Evolutionary conservation across 2,329 filamentous ascomycete genomes (phyloP).

Genomic region (Fusarium neocosmosporiellum): DNA sequence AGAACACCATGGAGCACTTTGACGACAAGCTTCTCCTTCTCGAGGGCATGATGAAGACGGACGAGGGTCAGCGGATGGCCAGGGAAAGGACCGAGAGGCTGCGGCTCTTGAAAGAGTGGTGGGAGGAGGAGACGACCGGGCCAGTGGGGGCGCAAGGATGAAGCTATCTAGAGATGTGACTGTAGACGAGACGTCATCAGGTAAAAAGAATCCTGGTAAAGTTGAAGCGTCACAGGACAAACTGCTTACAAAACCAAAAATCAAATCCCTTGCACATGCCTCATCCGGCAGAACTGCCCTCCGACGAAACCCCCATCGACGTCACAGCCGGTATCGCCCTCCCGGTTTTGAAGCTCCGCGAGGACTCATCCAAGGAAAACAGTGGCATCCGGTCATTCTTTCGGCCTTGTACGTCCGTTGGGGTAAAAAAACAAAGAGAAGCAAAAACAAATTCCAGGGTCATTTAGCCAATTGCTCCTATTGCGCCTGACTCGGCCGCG

Average conservation of each 20-base stretch:
- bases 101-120: conserved; percentile 66
- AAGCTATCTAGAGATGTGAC: not conserved
- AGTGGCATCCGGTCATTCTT: not conserved
- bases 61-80: conserved; percentile 64
- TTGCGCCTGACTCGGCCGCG: conserved; percentile 1
- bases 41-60: conserved; percentile 73
- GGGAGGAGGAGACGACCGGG: conserved; percentile 61
- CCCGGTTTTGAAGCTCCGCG: not conserved
- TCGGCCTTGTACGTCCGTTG: conserved; percentile 9
- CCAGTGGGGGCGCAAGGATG: conserved; percentile 1
- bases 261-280: not conserved
- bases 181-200: not conserved
- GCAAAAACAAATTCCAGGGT: not conserved
- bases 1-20: conserved; percentile 78
- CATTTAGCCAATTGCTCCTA: conserved; percentile 18
- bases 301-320: not conserved
- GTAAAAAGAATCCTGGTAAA: not conserved
- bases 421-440: not conserved
- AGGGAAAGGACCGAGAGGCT: conserved; percentile 65
- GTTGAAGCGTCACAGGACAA: not conserved
- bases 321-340: conserved; percentile 2
- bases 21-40: conserved; percentile 78
- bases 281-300: not conserved
- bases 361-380: conserved; percentile 17
- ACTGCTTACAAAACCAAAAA: not conserved